Base-by-base conservation (phyloP, 2,329 filamentous ascomycete genomes). In the Trichoderma simmonsii region DNA sequence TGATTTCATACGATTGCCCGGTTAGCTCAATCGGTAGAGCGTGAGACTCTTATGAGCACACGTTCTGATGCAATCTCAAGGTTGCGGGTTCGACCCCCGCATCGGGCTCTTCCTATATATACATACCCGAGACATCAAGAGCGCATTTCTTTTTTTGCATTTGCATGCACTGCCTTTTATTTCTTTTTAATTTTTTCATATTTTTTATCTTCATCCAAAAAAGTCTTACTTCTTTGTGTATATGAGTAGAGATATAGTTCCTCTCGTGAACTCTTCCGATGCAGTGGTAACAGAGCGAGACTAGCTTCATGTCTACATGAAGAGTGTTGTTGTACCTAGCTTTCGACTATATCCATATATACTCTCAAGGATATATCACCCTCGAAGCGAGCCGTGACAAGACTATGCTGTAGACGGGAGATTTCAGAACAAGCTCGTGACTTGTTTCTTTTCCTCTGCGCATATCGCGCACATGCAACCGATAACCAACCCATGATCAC, bases 21-120 rank as follows among this genome's bases (percentile, higher is more conserved):
- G 79, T 80, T 81, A 81, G 80, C 80, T 81, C 80, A 81, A 81
- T 81, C 79, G 80, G 80, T 90, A 91, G 89, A 91, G 88, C 89
- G 88, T 90, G 86, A 90, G 89, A 90, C 89, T 91, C 89, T 88
- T 87, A 87, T 8, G 75, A 74, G 70, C 71, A 71, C 72, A 71
- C 71, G 72, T 73, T 73, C 72, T 73, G 66, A 62, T 70, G 69
- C 36, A 59, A 86, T 86, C 85, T 86, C 83, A 86, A 86, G 85
- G 84, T 83, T 86, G 85, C 82, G 84, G 84, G 86, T 88, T 87
- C 85, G 84, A 86, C 80, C 81, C 80, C 80, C 80, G 79, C 80
- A 80, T 81, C 78, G 81, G 80, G 79, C 80, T 82, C 59, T 81
- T 82, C 80, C 80, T 81, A 81, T 80, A 79, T 12, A 18, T 64